A percentile compares a stretch with the other conserved stretches of the same genome.
Evolutionary conservation across 2,329 filamentous ascomycete genomes (phyloP).

Genomic region (Tolypocladium cylindrosporum): DNA sequence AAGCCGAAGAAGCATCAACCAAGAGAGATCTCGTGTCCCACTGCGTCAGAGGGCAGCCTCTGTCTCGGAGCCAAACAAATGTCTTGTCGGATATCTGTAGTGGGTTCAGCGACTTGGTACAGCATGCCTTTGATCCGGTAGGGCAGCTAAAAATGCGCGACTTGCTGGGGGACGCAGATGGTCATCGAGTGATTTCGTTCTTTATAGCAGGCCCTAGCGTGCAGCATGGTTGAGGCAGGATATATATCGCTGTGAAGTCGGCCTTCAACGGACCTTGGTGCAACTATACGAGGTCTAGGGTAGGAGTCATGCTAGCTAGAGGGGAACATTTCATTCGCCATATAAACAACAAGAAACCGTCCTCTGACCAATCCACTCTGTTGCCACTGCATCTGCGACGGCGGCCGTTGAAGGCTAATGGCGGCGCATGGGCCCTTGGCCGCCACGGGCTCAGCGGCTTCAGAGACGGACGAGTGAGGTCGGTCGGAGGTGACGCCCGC

Average conservation of each 20-base stretch:
- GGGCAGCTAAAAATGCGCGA: slow-evolving; percentile 12
- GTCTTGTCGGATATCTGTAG: slow-evolving; percentile 17
- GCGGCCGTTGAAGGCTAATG: neutral
- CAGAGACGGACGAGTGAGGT: neutral
- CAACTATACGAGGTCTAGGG: neutral
- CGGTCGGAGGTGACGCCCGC: neutral
- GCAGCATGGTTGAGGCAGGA: neutral
- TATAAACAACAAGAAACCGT: too few species aligned
- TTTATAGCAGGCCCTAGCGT: slow-evolving; percentile 12
- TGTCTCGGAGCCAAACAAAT: slow-evolving; percentile 14
- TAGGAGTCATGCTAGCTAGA: too few species aligned
- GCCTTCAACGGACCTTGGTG: too few species aligned
- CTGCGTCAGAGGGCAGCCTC: slow-evolving; percentile 16
- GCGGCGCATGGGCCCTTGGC: neutral
- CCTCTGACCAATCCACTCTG: too few species aligned
- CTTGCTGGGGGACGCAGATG: slow-evolving; percentile 19
- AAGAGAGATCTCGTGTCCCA: slow-evolving; percentile 8
- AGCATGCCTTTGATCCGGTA: slow-evolving; percentile 8
- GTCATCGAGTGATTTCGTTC: slow-evolving; percentile 17
- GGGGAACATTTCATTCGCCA: too few species aligned
- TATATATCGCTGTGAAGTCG: too few species aligned
- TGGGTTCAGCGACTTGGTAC: slow-evolving; percentile 15
- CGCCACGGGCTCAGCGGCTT: too few species aligned
- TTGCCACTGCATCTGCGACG: too few species aligned
- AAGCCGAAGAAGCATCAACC: neutral